Evolutionary conservation across 768 basidiomycete species (phyloP).

Genomic region (Boletus rex-veris): DNA sequence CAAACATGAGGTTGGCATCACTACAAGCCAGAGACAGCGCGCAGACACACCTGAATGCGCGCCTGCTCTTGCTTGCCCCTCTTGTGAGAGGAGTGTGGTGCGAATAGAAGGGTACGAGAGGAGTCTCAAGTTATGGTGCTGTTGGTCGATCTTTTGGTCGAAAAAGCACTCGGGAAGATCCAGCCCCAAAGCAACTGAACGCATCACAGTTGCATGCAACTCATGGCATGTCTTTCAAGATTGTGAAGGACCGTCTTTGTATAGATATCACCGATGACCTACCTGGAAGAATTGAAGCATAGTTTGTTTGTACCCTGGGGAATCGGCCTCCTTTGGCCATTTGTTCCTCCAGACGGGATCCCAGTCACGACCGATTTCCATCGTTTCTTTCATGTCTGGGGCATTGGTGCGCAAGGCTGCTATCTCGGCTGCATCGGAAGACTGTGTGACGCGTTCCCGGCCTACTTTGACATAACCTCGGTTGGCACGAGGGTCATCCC

Average conservation of each 20-base stretch:
- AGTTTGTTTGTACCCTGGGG: slow-evolving; percentile 63
- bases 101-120: slow-evolving; percentile 80
- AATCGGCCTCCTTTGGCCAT: slow-evolving; percentile 67
- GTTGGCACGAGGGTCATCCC: slow-evolving; percentile 84
- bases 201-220: slow-evolving; percentile 74
- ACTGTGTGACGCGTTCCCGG: slow-evolving; percentile 78
- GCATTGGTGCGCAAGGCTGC: slow-evolving; percentile 67
- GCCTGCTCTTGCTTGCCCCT: slow-evolving; percentile 77
- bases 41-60: slow-evolving; percentile 62
- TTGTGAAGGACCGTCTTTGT: slow-evolving; percentile 1
- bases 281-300: slow-evolving; percentile 78
- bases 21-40: not conserved
- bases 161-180: slow-evolving; percentile 73
- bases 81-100: slow-evolving; percentile 48
- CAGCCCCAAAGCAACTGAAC: slow-evolving; percentile 80
- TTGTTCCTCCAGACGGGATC: slow-evolving; percentile 73
- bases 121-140: slow-evolving; percentile 77
- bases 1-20: not conserved
- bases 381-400: slow-evolving; percentile 80
- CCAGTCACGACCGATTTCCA: slow-evolving; percentile 89
- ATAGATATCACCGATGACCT: slow-evolving; percentile 11
- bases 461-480: slow-evolving; percentile 81
- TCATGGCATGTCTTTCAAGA: slow-evolving; percentile 62
- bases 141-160: slow-evolving; percentile 68
- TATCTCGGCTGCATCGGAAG: slow-evolving; percentile 67